These are phyloP conservation scores for Pichia sp. DNA, from an alignment of 1,139 yeast genomes.

Conservation along the genomic window DNA sequence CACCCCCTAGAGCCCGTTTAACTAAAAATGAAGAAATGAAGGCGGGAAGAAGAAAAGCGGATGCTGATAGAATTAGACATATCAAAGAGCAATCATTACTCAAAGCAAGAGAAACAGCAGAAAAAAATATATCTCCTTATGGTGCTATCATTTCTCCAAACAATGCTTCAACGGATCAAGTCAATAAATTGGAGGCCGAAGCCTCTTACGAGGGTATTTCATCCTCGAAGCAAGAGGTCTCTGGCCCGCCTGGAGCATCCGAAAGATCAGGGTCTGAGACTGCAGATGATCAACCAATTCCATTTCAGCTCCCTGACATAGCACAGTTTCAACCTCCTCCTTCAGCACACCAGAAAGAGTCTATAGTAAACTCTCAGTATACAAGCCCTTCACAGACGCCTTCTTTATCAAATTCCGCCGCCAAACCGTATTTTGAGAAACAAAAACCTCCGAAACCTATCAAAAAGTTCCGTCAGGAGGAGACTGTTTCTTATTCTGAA, in stretches of 20 bases:
- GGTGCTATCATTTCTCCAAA: neutral
- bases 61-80: constrained; percentile 24
- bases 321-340: constrained; percentile 31
- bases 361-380: neutral
- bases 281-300: neutral
- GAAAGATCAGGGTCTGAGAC: neutral
- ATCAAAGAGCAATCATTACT: constrained; percentile 28
- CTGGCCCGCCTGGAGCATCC: neutral
- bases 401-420: neutral
- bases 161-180: constrained; percentile 3
- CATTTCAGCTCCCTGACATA: constrained; percentile 24
- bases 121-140: neutral
- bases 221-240: neutral
- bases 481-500: constrained; percentile 18
- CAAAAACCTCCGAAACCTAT: constrained; percentile 7
- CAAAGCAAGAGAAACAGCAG: constrained; percentile 23
- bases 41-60: constrained; percentile 23
- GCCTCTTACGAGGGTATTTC: neutral
- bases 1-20: constrained; percentile 33
- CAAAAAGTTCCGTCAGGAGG: constrained; percentile 3
- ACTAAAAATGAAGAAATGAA: constrained; percentile 25
- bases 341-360: constrained; percentile 12
- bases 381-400: neutral
- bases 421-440: neutral
- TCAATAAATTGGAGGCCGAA: neutral